These are phyloP conservation scores for Lanmaoa pseudosensibilis DNA, from an alignment of 768 basidiomycete species.

Conservation along the genomic window DNA sequence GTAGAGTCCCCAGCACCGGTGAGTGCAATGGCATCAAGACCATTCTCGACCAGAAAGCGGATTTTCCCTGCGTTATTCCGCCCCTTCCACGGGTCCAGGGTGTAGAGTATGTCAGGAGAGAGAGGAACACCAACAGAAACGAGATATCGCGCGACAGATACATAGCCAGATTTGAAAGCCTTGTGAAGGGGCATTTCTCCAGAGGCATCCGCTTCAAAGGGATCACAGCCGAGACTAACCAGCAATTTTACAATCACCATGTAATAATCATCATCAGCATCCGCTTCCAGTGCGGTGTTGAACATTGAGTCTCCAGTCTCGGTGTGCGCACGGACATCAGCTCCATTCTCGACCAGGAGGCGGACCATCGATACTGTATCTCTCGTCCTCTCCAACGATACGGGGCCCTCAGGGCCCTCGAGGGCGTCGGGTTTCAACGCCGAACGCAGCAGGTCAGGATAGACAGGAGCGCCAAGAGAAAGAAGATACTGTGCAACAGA, in stretches of 20 bases:
- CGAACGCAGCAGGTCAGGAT: background rate
- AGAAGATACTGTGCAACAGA: background rate
- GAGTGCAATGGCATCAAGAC: no score
- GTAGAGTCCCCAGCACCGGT: background rate
- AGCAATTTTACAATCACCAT: background rate
- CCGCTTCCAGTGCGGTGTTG: background rate
- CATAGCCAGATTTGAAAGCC: background rate
- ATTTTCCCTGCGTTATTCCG: no score
- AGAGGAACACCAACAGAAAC: background rate
- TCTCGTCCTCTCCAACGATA: no score
- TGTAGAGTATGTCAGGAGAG: background rate
- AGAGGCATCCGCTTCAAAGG: background rate
- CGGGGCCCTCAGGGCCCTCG: no score
- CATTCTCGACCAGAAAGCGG: background rate
- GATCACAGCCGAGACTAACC: background rate
- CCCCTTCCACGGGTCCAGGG: no score
- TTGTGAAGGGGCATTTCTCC: background rate
- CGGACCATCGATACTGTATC: background rate
- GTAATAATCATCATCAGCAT: no score
- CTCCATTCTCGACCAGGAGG: background rate
- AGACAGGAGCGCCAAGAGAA: background rate
- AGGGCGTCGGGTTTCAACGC: background rate
- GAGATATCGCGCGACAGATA: background rate
- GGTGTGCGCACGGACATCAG: background rate
- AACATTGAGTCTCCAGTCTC: background rate